Evolutionary conservation across 495 filamentous ascomycete species (phyloP), one percentile per base, ranked within the genome.

Genomic region (Penicillium taxi): DNA sequence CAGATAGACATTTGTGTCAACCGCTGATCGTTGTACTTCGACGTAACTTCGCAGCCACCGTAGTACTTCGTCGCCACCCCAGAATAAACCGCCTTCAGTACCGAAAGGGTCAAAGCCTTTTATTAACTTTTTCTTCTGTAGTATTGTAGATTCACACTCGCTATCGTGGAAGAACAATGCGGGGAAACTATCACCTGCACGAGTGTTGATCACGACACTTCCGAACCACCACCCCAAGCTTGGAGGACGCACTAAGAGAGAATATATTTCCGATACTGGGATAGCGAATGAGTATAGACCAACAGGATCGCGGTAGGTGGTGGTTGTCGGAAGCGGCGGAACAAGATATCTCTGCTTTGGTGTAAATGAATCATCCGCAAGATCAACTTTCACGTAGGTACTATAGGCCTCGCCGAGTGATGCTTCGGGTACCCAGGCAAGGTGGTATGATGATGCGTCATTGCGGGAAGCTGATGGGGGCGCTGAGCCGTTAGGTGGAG

Each of bases 151-250:
- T 59, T 94, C 84, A 59, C 91, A 98, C 69, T 98, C 93, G 36
- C 74, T 83, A 49, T 98, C 91, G 47, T 98, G 91, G 61, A 98
- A 98, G 61, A 98, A 98, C 4, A 98, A 67, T 7, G 93, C 86
- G 0, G 91, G 91, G 50, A 96, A 96, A 52, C 79, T 84, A 56
- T 96, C 86, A 2, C 93, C 91, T 2, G 80, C 80, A 5, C 85
- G 69, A 0, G 84, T 86, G 48, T 96, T 96, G 59, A 96, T 86
- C 25, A 98, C 82, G 3, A 96, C 48, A 48, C 85, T 93, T 26
- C 91, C 91, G 59, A 87, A 96, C 91, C 93, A 96, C 91, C 91
- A 98, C 15, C 91, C 91, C 12, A 94, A 56, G 58, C 85, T 95
- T 12, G 91, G 91, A 5, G 93, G 91, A 6, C 91, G 78, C 14